Evolutionary conservation across 169 alveolate species (phyloP).

Genomic region (Cryptosporidium meleagridis): DNA sequence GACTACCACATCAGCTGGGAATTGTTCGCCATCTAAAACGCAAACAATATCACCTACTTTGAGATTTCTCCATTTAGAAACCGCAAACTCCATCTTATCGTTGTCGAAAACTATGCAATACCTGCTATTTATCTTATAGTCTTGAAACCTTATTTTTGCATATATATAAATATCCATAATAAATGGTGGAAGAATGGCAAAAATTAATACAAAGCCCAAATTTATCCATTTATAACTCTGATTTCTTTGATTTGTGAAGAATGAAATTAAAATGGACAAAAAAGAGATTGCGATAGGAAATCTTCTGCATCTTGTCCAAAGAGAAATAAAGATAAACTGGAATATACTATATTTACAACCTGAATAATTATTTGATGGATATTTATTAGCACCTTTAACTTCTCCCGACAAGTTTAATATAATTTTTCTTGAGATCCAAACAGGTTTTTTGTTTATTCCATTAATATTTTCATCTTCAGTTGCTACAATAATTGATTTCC

Average conservation of each 20-base stretch:
- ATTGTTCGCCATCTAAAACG: slow-evolving; percentile 61
- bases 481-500: not conserved
- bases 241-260: not conserved
- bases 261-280: slow-evolving; percentile 11
- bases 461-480: slow-evolving; percentile 49
- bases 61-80: slow-evolving; percentile 39
- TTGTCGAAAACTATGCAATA: slow-evolving; percentile 58
- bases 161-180: slow-evolving; percentile 37
- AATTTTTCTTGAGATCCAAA: slow-evolving; percentile 65
- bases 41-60: slow-evolving; percentile 69
- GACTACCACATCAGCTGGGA: slow-evolving; percentile 73
- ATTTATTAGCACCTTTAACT: slow-evolving; percentile 15
- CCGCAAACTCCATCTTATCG: slow-evolving; percentile 55
- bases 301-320: slow-evolving; percentile 27
- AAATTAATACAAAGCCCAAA: slow-evolving; percentile 22
- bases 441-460: slow-evolving; percentile 49
- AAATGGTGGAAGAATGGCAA: slow-evolving; percentile 53
- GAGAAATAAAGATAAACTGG: slow-evolving; percentile 10
- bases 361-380: slow-evolving; percentile 62
- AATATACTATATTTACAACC: slow-evolving; percentile 21
- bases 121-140: slow-evolving; percentile 39
- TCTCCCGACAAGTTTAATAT: slow-evolving; percentile 39
- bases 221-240: slow-evolving; percentile 8
- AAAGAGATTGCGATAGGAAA: slow-evolving; percentile 16
- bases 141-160: slow-evolving; percentile 8